Percentiles rank a stretch among this genome's conserved stretches.
These are phyloP conservation scores for Cutaneotrichosporon daszewskae DNA, from an alignment of 1,284 basidiomycete genomes.

Conservation along the genomic window DNA sequence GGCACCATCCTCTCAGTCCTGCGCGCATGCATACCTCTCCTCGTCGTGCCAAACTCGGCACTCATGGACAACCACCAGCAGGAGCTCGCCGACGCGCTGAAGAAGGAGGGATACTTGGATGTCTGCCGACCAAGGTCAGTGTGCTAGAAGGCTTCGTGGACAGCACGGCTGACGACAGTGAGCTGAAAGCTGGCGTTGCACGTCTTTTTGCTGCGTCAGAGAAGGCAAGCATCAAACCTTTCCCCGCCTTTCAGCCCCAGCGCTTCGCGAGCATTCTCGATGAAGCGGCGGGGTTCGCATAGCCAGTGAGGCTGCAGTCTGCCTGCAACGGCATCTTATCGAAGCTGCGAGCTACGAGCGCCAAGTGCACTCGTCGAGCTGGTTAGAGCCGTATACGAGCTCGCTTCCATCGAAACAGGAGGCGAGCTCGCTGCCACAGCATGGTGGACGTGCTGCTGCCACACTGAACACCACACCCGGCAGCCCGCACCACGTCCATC, in stretches of 20 bases:
- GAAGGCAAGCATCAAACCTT: slow-evolving; percentile 3
- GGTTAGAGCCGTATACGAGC: too few species aligned
- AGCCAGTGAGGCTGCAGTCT: too few species aligned
- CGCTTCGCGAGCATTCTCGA: slow-evolving; percentile 13
- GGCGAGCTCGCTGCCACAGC: too few species aligned
- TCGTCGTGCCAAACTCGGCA: slow-evolving; percentile 83
- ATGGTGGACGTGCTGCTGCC: too few species aligned
- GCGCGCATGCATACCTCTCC: slow-evolving; percentile 61
- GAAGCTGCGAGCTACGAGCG: too few species aligned
- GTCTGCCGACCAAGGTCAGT: slow-evolving; percentile 51
- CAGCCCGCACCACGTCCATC: too few species aligned
- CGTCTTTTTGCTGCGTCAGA: too few species aligned
- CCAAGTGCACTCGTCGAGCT: too few species aligned
- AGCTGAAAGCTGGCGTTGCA: too few species aligned
- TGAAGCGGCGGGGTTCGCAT: slow-evolving; percentile 11
- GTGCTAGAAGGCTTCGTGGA: background rate
- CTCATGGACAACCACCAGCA: slow-evolving; percentile 91
- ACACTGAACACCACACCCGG: too few species aligned
- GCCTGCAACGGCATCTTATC: too few species aligned
- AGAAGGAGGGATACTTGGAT: slow-evolving; percentile 58
- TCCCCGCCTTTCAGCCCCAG: slow-evolving; percentile 17
- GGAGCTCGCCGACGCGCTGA: slow-evolving; percentile 73
- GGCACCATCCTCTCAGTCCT: slow-evolving; percentile 90
- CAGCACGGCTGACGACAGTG: background rate
- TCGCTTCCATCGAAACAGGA: too few species aligned